Conservation (phyloP, 768 basidiomycete genomes). For the Harrya chromipes region DNA sequence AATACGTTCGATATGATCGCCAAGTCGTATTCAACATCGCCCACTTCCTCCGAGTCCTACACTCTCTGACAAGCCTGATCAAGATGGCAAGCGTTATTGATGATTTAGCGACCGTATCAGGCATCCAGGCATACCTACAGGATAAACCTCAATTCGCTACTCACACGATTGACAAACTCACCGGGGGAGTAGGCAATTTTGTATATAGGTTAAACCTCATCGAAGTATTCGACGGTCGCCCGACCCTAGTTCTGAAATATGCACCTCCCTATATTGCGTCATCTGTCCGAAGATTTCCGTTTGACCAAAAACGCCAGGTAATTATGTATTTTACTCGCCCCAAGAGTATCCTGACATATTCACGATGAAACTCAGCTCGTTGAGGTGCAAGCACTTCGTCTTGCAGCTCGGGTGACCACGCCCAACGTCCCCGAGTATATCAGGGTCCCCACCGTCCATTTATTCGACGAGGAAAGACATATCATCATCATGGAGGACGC, state of each 20-base stretch:
- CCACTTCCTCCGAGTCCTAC: not conserved
- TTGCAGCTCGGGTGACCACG: conserved; percentile 35
- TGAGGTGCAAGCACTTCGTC: conserved; percentile 49
- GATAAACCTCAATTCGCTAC: conserved; percentile 45
- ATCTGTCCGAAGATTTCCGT: conserved; percentile 20
- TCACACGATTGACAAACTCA: conserved; percentile 36
- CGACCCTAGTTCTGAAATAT: conserved; percentile 59
- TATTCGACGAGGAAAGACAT: conserved; percentile 46
- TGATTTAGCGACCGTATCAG: conserved; percentile 30
- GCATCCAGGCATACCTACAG: conserved; percentile 42
- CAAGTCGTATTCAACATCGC: not conserved
- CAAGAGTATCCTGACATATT: not conserved
- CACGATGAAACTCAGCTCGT: conserved; percentile 35
- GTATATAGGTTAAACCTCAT: conserved; percentile 51
- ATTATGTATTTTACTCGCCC: conserved; percentile 4
- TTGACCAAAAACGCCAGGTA: conserved; percentile 56
- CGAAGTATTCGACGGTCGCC: conserved; percentile 37
- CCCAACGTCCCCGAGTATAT: conserved; percentile 36
- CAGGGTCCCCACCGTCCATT: conserved; percentile 47
- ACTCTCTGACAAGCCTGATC: not conserved
- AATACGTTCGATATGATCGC: no score
- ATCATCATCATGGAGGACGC: conserved; percentile 65
- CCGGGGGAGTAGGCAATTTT: conserved; percentile 56
- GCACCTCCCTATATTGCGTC: conserved; percentile 42
- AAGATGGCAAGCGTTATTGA: conserved; percentile 16